phyloP scores from a whole-genome alignment of 176 grass and related monocot species.

The Rhynchospora breviuscula region DNA sequence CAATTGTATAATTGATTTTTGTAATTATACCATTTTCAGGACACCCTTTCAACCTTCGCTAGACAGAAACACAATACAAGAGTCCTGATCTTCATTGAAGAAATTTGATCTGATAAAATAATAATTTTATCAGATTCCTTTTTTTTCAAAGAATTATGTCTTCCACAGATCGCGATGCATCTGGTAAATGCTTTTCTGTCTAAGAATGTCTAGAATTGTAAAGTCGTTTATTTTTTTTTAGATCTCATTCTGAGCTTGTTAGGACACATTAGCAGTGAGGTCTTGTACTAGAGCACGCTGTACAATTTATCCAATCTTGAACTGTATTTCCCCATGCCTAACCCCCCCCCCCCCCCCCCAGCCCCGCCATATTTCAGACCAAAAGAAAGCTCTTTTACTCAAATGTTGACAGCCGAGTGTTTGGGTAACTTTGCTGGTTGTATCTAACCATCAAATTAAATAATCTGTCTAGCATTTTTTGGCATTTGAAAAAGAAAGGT shows the following conservation, averaged over 20 bases:
- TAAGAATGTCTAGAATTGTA: neutral
- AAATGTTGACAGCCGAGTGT: neutral
- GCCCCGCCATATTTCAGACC: neutral
- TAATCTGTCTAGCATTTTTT: neutral
- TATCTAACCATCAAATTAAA: neutral
- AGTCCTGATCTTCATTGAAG: slow-evolving; percentile 2
- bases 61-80: neutral
- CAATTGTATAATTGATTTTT: neutral
- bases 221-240: neutral
- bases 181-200: slow-evolving; percentile 14
- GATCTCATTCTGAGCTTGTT: neutral
- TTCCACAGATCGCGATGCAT: slow-evolving; percentile 17
- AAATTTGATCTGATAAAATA: neutral
- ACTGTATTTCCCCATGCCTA: neutral
- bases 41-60: neutral
- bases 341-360: neutral
- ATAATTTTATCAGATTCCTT: neutral
- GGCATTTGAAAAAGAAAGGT: neutral
- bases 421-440: neutral
- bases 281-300: neutral
- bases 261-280: neutral
- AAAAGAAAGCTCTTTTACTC: neutral
- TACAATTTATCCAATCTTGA: neutral
- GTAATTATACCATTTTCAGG: slow-evolving; percentile 12
- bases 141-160: neutral